Base-by-base conservation (phyloP, 441 rosid species). In the Jatropha podagrica region DNA sequence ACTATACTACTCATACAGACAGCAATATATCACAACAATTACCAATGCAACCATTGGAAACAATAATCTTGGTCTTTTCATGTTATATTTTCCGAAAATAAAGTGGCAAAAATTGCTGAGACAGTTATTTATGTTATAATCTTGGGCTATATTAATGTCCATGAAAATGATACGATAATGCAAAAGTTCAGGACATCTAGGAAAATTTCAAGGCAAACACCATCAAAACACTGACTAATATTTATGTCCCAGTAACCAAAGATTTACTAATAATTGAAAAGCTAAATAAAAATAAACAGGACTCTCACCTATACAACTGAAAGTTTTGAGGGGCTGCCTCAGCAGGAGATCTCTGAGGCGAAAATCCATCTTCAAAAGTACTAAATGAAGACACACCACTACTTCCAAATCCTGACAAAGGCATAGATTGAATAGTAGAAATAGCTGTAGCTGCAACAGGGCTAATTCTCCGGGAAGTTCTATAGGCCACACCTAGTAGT, bases 361-460 rank as follows among this genome's bases (percentile, higher is more conserved):
- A 87, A 73, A 85, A 84, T 68, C 92, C 97, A 86, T 96, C 93
- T 73, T 96, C 99, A 74, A 86, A 86, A 72, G 92, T 80, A 65
- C 91, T 76, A 78, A 96, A 92, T 52, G 99, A 91, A 85, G 97
- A 89, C 75, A 86, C 80, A 63, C 90, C 88, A 80, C 90, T 85
- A 68, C 86, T 89, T 83, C 96, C 99, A 81, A 91, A 92, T 79
- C 99, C 99, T 18, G 98, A 96, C 81, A 96, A 82, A 7, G 99
- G 99, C 98, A 94, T 96, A 15, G 99, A 91, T 78, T 96, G 98
- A 83, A 96, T 88, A 73, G 95, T 86, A 76, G 99, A 93, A 83
- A 92, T 93, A 77, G 98, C 97, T 65, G 97, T 90, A 44, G 98
- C 99, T 65, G 99, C 84, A 83, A 82, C 82, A 81, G 98, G 93